Conservation (phyloP, 2,329 filamentous ascomycete genomes). For the Didymellaceae sp. region DNA sequence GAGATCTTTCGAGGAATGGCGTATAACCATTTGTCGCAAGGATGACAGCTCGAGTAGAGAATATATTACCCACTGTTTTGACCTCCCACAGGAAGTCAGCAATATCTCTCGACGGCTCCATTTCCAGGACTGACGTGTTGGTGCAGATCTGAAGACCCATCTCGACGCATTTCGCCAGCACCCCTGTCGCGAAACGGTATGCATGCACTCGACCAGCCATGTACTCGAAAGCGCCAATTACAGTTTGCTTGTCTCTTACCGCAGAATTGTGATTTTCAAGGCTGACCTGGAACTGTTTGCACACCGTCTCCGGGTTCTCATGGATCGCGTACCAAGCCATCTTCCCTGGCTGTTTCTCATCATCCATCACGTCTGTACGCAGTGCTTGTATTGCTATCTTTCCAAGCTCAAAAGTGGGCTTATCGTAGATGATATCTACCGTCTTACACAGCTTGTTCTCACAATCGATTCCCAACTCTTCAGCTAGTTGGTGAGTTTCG, state of each 20-base stretch:
- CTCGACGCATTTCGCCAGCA: slow-evolving; percentile 35
- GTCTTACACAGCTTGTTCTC: slow-evolving; percentile 61
- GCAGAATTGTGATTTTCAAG: slow-evolving; percentile 27
- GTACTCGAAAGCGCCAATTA: slow-evolving; percentile 43
- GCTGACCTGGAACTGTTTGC: slow-evolving; percentile 28
- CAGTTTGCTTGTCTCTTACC: slow-evolving; percentile 23
- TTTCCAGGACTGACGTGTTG: slow-evolving; percentile 36
- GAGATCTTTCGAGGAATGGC: slow-evolving; percentile 32
- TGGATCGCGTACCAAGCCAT: slow-evolving; percentile 41
- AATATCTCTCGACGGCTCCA: slow-evolving; percentile 5
- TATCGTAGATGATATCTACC: slow-evolving; percentile 65
- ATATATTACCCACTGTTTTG: slow-evolving; percentile 23
- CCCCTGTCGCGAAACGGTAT: slow-evolving; percentile 39
- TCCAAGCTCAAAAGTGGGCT: slow-evolving; percentile 35
- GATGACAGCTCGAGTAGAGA: slow-evolving; percentile 29
- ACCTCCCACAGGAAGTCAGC: slow-evolving; percentile 26
- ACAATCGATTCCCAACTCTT: slow-evolving; percentile 50
- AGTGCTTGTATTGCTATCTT: slow-evolving; percentile 34
- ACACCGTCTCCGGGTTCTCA: slow-evolving; percentile 16
- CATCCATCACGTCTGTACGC: slow-evolving; percentile 25
- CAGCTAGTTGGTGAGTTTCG: slow-evolving; percentile 62
- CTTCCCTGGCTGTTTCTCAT: slow-evolving; percentile 30
- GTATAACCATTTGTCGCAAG: slow-evolving; percentile 49
- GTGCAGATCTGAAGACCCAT: slow-evolving; percentile 38
- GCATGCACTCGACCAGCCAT: slow-evolving; percentile 41